A percentile compares a stretch with the other conserved stretches of the same genome.
phyloP scores from a whole-genome alignment of 2,329 filamentous ascomycete species.

The Hypoxylon sp. region DNA sequence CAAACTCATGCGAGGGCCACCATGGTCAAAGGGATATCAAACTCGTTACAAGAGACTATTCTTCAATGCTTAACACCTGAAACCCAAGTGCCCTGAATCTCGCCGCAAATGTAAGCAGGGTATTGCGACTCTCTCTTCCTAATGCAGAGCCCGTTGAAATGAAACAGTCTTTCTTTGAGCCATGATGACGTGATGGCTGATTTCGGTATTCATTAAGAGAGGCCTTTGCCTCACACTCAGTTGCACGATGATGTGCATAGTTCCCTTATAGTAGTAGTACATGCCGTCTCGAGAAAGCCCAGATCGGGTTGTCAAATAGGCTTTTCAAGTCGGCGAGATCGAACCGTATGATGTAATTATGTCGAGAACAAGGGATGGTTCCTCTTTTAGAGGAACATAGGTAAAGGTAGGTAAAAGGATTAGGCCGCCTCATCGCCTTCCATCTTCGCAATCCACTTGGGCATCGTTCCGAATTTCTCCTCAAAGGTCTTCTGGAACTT shows the following conservation, averaged over 20 bases:
- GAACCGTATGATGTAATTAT: not conserved
- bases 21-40: not conserved
- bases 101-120: not conserved
- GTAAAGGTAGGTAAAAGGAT: not conserved
- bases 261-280: conserved; percentile 28
- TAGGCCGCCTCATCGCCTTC: conserved; percentile 60
- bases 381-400: too few species aligned
- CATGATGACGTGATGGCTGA: not conserved
- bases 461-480: conserved; percentile 72
- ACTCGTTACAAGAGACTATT: conserved; percentile 7
- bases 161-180: not conserved
- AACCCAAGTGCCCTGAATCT: conserved; percentile 1
- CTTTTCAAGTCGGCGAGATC: not conserved
- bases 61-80: not conserved
- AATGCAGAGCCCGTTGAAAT: not conserved
- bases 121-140: not conserved
- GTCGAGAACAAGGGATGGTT: not conserved
- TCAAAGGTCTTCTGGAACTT: conserved; percentile 71
- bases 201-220: not conserved
- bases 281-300: not conserved
- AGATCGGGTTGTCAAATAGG: not conserved
- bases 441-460: conserved; percentile 72
- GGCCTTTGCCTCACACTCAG: not conserved
- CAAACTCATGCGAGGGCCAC: not conserved
- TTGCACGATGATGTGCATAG: conserved; percentile 8